Conservation (phyloP, 1,284 basidiomycete species). For the Garcileccinum viscosum region DNA sequence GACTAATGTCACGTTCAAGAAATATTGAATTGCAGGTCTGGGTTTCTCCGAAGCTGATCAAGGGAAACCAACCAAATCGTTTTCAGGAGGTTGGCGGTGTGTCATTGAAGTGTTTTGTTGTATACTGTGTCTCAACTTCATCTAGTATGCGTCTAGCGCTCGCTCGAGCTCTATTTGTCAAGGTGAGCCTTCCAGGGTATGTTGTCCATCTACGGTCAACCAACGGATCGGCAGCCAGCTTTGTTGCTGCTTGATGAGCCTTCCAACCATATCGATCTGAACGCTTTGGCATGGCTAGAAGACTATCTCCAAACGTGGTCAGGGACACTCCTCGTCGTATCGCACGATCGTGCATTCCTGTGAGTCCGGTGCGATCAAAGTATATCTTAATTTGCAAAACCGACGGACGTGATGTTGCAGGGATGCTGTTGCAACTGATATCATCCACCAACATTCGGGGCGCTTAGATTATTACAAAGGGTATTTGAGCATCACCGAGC, state of each 20-base stretch:
- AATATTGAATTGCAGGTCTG: slow-evolving; percentile 57
- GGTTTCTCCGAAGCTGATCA: slow-evolving; percentile 94
- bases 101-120: background rate
- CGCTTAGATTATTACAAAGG: slow-evolving; percentile 95
- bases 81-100: slow-evolving; percentile 97
- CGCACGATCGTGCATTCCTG: slow-evolving; percentile 98
- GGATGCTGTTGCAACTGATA: slow-evolving; percentile 94
- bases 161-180: slow-evolving; percentile 92
- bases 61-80: slow-evolving; percentile 79
- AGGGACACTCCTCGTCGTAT: slow-evolving; percentile 94
- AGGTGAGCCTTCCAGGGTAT: slow-evolving; percentile 53
- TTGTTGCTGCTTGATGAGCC: slow-evolving; percentile 93
- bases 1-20: background rate
- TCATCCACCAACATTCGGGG: slow-evolving; percentile 95
- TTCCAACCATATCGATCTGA: slow-evolving; percentile 95
- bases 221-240: slow-evolving; percentile 56
- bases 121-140: background rate
- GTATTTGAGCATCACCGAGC: slow-evolving; percentile 43
- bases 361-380: slow-evolving; percentile 41
- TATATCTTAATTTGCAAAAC: background rate
- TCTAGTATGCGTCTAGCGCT: slow-evolving; percentile 82
- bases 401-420: slow-evolving; percentile 43
- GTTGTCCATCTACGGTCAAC: slow-evolving; percentile 3
- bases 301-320: slow-evolving; percentile 98
- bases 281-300: slow-evolving; percentile 87